phyloP scores from a whole-genome alignment of 352 stramenopile species.

The Phytophthora brassicae region DNA sequence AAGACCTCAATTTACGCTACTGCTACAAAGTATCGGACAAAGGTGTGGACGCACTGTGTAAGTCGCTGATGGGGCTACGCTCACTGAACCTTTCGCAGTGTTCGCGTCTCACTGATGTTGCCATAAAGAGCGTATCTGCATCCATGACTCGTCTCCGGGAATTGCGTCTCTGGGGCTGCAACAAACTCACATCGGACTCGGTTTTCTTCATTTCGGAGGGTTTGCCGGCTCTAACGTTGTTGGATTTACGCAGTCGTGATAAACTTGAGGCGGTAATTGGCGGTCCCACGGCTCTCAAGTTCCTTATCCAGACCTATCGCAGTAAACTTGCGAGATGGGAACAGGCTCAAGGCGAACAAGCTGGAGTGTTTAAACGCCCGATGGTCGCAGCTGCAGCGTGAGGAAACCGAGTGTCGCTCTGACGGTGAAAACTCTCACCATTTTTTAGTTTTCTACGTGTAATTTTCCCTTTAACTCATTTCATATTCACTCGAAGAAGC shows the following conservation, averaged over 20 bases:
- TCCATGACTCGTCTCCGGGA: constrained; percentile 62
- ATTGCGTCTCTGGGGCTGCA: constrained; percentile 81
- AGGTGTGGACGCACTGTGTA: constrained; percentile 56
- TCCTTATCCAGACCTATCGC: constrained; percentile 77
- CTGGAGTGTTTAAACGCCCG: constrained; percentile 74
- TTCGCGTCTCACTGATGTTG: constrained; percentile 69
- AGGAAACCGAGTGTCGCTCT: constrained; percentile 12
- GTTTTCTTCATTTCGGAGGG: constrained; percentile 73
- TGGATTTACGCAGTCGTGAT: constrained; percentile 81
- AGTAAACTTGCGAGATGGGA: constrained; percentile 73
- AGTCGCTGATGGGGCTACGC: constrained; percentile 43
- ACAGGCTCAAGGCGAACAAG: constrained; percentile 56
- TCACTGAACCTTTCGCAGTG: constrained; percentile 86
- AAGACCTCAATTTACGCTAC: constrained; percentile 80
- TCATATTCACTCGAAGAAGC: constrained; percentile 16
- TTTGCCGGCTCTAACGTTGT: constrained; percentile 57
- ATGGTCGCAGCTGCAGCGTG: constrained; percentile 62
- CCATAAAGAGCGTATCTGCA: constrained; percentile 60
- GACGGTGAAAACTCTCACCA: constrained; percentile 10
- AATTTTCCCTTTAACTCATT: too few relatives aligned
- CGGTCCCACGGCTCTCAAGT: constrained; percentile 69
- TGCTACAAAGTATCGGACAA: constrained; percentile 87
- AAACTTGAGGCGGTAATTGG: constrained; percentile 79
- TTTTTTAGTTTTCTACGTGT: constrained; percentile 5
- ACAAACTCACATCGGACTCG: constrained; percentile 72